Evolutionary conservation across 441 rosid species (phyloP).

Genomic region (Pelargonium citronellum): DNA sequence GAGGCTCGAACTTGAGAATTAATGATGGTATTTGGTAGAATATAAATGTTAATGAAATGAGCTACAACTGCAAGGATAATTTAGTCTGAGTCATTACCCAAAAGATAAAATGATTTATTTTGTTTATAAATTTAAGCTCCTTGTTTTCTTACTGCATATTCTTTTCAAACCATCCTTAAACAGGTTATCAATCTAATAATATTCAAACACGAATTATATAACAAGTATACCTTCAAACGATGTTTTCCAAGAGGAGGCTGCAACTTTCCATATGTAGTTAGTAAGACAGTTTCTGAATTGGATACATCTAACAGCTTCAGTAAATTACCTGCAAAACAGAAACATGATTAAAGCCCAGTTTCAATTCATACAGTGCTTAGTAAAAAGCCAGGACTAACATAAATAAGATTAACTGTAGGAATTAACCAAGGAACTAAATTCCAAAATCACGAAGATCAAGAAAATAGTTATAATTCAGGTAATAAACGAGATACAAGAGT

Average conservation of each 20-base stretch:
- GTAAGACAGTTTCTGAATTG: conserved; percentile 45
- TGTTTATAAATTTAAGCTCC: background rate
- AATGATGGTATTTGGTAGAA: background rate
- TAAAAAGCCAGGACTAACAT: background rate
- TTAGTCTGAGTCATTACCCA: background rate
- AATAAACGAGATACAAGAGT: background rate
- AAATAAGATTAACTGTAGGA: background rate
- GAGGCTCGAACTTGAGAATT: too few relatives aligned
- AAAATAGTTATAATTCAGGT: background rate
- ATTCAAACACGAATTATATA: conserved; percentile 2
- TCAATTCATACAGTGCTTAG: background rate
- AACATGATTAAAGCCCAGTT: conserved; percentile 8
- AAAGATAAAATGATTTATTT: background rate
- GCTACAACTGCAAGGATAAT: background rate
- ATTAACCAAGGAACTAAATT: too few relatives aligned
- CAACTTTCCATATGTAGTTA: conserved; percentile 83
- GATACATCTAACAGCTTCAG: conserved; percentile 74
- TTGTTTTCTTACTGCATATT: background rate
- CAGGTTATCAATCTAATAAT: conserved; percentile 1
- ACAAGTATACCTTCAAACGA: conserved; percentile 61
- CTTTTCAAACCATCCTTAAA: background rate
- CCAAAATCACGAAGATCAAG: background rate
- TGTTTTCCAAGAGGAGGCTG: conserved; percentile 97
- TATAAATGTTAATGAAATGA: background rate
- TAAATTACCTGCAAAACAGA: conserved; percentile 54